Conservation (phyloP, 768 basidiomycete species). For the Russula olivacea region DNA sequence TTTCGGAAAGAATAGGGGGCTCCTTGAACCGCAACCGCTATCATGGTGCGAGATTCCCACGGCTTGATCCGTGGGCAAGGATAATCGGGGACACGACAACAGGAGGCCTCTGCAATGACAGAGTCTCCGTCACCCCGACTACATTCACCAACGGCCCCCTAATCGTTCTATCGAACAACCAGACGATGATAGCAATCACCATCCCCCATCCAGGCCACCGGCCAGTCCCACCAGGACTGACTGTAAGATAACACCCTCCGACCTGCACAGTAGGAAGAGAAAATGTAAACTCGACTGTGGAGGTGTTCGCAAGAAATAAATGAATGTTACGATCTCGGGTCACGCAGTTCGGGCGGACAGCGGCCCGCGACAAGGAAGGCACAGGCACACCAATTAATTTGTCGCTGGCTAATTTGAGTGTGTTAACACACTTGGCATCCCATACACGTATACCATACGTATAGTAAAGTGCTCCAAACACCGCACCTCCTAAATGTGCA, state of each 20-base stretch:
- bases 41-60: too few relatives aligned
- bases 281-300: conserved; percentile 46
- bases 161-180: too few relatives aligned
- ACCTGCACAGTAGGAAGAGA: conserved; percentile 31
- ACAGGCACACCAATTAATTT: conserved; percentile 35
- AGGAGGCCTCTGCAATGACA: too few relatives aligned
- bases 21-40: too few relatives aligned
- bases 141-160: too few relatives aligned
- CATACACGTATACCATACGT: conserved; percentile 83
- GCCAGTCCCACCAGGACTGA: conserved; percentile 31
- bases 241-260: conserved; percentile 25
- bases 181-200: too few relatives aligned
- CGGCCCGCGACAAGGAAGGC: conserved; percentile 39
- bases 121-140: too few relatives aligned
- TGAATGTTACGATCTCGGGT: too few relatives aligned
- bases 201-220: too few relatives aligned
- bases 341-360: background rate
- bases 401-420: background rate
- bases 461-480: conserved; percentile 74
- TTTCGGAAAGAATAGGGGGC: conserved; percentile 38
- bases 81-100: too few relatives aligned
- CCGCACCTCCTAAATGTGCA: conserved; percentile 86
- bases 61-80: too few relatives aligned
- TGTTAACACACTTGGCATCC: conserved; percentile 41
- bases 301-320: conserved; percentile 86